A percentile compares a stretch with the other conserved stretches of the same genome.
These are phyloP conservation scores for Syzygium grande DNA, from an alignment of 345 rosid genomes.

Conservation along the genomic window DNA sequence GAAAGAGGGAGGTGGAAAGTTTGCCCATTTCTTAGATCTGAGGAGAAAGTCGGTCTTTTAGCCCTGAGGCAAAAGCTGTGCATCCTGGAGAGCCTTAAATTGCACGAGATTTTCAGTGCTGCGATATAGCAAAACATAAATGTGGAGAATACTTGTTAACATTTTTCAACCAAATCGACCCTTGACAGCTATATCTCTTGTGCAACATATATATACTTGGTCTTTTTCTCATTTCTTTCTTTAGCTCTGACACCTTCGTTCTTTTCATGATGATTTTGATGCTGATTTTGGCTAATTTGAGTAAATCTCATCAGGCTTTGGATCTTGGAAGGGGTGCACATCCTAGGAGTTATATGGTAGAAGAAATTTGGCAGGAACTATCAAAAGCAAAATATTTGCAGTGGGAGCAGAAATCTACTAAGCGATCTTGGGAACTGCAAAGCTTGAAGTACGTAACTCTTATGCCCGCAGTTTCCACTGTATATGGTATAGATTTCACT, in stretches of 20 bases:
- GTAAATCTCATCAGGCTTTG: constrained; percentile 37
- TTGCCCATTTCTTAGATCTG: background rate
- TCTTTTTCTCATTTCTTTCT: background rate
- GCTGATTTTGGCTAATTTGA: background rate
- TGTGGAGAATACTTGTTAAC: background rate
- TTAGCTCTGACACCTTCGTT: background rate
- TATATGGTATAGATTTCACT: background rate
- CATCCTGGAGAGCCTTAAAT: background rate
- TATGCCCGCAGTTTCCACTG: background rate
- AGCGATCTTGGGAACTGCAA: constrained; percentile 67
- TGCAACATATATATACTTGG: background rate
- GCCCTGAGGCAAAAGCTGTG: background rate
- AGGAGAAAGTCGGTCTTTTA: background rate
- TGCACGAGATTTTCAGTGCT: background rate
- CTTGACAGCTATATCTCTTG: background rate
- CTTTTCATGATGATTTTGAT: background rate
- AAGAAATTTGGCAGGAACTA: constrained; percentile 89
- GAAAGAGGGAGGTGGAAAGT: background rate
- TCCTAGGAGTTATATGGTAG: constrained; percentile 58
- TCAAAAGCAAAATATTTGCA: constrained; percentile 74
- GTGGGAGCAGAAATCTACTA: constrained; percentile 66
- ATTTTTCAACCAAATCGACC: background rate
- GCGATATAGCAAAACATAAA: background rate
- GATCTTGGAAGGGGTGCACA: constrained; percentile 78
- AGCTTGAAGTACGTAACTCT: constrained; percentile 68